Conservation (phyloP, 768 basidiomycete genomes). For the Termitomyces sp. region DNA sequence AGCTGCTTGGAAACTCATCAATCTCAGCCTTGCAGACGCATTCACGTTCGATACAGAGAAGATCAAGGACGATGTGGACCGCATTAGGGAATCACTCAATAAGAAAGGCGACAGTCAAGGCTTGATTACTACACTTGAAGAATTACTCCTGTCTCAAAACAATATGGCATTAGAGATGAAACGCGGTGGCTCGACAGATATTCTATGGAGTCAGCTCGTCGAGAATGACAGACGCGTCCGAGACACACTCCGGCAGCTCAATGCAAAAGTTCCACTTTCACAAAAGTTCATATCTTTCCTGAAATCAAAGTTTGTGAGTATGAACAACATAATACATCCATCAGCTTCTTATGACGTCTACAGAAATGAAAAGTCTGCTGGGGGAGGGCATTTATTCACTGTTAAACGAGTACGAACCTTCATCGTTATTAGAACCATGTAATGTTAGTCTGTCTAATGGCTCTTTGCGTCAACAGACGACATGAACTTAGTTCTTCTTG, state of each 20-base stretch:
- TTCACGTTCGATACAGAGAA: slow-evolving; percentile 13
- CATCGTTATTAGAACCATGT: not conserved
- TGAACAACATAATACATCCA: not conserved
- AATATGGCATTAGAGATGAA: slow-evolving; percentile 13
- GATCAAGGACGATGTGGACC: slow-evolving; percentile 8
- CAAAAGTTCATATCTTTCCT: slow-evolving; percentile 12
- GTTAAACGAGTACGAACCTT: not conserved
- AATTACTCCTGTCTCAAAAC: slow-evolving; percentile 5
- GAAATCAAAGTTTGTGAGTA: slow-evolving; percentile 11
- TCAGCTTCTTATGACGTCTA: not conserved
- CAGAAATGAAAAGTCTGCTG: not conserved
- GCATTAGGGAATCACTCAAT: slow-evolving; percentile 8
- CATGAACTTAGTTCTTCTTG: not conserved
- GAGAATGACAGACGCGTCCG: slow-evolving; percentile 14
- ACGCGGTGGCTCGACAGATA: slow-evolving; percentile 7
- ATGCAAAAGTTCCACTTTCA: slow-evolving; percentile 11
- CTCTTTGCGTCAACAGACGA: not conserved
- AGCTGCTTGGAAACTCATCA: slow-evolving; percentile 15
- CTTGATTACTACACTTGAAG: slow-evolving; percentile 3
- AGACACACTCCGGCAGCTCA: slow-evolving; percentile 12
- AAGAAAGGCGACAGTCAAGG: slow-evolving; percentile 8
- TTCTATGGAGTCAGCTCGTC: slow-evolving; percentile 13
- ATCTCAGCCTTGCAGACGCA: slow-evolving; percentile 12
- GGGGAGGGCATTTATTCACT: not conserved
- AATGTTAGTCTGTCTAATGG: not conserved